Evolutionary conservation across 2,329 filamentous ascomycete genomes (phyloP).

Genomic region (Chrysosporium keratinophilum): DNA sequence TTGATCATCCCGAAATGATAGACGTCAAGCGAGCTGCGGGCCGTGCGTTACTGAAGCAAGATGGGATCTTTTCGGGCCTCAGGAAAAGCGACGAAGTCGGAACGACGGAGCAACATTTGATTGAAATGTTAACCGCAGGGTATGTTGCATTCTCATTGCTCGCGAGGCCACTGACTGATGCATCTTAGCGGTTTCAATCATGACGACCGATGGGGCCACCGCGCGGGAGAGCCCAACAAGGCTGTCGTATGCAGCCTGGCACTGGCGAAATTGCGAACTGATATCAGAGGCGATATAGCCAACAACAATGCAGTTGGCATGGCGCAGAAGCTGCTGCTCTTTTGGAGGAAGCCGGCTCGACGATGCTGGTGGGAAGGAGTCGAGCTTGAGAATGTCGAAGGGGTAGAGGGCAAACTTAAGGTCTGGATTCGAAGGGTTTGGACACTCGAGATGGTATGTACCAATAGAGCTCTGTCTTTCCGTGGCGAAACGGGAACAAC

Average conservation of each 20-base stretch:
- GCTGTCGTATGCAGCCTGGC: constrained; percentile 96
- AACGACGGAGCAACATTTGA: constrained; percentile 94
- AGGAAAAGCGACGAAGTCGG: constrained; percentile 92
- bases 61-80: constrained; percentile 91
- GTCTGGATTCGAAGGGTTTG: constrained; percentile 97
- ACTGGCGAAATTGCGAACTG: constrained; percentile 81
- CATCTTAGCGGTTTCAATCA: constrained; percentile 80
- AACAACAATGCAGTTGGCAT: constrained; percentile 78
- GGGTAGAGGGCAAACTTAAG: constrained; percentile 83
- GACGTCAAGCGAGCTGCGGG: constrained; percentile 90
- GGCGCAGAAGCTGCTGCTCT: constrained; percentile 94
- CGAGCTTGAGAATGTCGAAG: constrained; percentile 78
- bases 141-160: constrained; percentile 41
- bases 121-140: constrained; percentile 98
- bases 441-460: constrained; percentile 86
- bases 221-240: constrained; percentile 95
- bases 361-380: constrained; percentile 99
- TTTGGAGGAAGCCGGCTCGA: constrained; percentile 94
- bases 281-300: constrained; percentile 66
- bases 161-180: constrained; percentile 9
- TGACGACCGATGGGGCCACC: constrained; percentile 89
- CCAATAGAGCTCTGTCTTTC: background rate
- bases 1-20: constrained; percentile 83
- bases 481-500: background rate
- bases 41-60: constrained; percentile 71